These are phyloP conservation scores for Diaporthe citri DNA, from an alignment of 2,329 filamentous ascomycete genomes.

Conservation along the genomic window DNA sequence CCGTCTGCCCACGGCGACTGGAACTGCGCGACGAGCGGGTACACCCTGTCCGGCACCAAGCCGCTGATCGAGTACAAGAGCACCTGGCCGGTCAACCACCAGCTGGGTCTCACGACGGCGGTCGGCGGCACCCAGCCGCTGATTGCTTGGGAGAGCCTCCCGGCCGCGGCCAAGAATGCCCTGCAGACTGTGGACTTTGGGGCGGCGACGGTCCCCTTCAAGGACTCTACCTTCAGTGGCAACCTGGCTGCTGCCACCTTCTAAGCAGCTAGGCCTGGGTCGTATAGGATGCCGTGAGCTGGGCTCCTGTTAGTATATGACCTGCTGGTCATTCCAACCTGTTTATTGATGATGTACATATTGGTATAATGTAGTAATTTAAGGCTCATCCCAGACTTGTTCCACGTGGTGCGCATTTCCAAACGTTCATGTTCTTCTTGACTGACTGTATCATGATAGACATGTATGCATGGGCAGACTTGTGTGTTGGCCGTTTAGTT, in stretches of 20 bases:
- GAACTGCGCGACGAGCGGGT: slow-evolving; percentile 35
- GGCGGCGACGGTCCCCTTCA: slow-evolving; percentile 35
- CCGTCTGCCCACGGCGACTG: slow-evolving; percentile 54
- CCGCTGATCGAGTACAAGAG: slow-evolving; percentile 52
- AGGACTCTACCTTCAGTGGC: slow-evolving; percentile 28
- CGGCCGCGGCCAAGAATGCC: slow-evolving; percentile 49
- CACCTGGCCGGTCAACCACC: slow-evolving; percentile 51
- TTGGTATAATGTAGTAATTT: not conserved
- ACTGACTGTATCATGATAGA: not conserved
- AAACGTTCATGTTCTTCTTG: no score
- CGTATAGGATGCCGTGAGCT: not conserved
- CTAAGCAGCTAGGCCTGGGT: not conserved
- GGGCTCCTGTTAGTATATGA: not conserved
- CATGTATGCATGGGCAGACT: not conserved
- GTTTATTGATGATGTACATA: not conserved
- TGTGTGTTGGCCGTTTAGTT: not conserved
- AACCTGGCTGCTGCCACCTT: slow-evolving; percentile 35
- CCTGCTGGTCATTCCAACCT: not conserved
- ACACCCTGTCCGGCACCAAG: slow-evolving; percentile 41
- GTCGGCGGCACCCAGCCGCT: slow-evolving; percentile 54
- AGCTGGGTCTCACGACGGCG: slow-evolving; percentile 50
- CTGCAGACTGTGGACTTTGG: slow-evolving; percentile 56
- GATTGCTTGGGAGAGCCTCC: slow-evolving; percentile 58
- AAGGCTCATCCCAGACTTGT: not conserved
- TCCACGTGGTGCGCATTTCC: not conserved